Base-by-base conservation (phyloP, 2,329 filamentous ascomycete genomes). In the Tolypocladium tropicale region DNA sequence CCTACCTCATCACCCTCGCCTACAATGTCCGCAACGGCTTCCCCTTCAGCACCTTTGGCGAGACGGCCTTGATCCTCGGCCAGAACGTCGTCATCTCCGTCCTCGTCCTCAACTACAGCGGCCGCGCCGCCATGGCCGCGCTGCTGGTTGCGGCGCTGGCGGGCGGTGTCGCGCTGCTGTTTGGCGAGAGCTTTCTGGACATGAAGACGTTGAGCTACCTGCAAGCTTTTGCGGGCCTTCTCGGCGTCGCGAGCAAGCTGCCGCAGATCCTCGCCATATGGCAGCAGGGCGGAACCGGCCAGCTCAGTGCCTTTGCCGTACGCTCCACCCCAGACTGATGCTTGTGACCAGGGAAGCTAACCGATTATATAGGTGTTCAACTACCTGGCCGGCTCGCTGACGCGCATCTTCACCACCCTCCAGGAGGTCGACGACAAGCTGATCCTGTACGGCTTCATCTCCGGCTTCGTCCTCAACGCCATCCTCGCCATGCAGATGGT, bases 401-500 rank as follows among this genome's bases (percentile, higher is more conserved):
- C 90, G 30, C 89, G 94, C 69, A 95, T 99, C 76, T 99, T 96
- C 74, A 99, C 94, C 34, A 99, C 95, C 10, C 78, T 99, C 57
- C 92, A 97, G 68, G 94, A 99, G 77, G 94, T 99, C 58, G 89
- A 95, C 70, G 94, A 99, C 73, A 92, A 92, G 74, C 80, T 97
- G 57, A 97, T 99, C 65, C 81, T 99, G 30, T 97, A 95, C 74
- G 89, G 92, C 53, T 97, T 95, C 78, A 76, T 97, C 55, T 90
- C 91, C 9, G 94, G 91, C 32, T 96, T 96, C 70, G 75, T 78
- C n/a, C 82, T 99, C 64, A 99, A 99, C 73, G 78, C 85, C 57
- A 81, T 99, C 56, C 79, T 99, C 57, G 92, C 92, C 16, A 74
- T 80, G 41, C 94, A 99, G 77, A 94, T 99, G 88, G 69, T 95